These are phyloP conservation scores for Boletus coffeatus DNA, from an alignment of 1,284 basidiomycete genomes.

Conservation along the genomic window DNA sequence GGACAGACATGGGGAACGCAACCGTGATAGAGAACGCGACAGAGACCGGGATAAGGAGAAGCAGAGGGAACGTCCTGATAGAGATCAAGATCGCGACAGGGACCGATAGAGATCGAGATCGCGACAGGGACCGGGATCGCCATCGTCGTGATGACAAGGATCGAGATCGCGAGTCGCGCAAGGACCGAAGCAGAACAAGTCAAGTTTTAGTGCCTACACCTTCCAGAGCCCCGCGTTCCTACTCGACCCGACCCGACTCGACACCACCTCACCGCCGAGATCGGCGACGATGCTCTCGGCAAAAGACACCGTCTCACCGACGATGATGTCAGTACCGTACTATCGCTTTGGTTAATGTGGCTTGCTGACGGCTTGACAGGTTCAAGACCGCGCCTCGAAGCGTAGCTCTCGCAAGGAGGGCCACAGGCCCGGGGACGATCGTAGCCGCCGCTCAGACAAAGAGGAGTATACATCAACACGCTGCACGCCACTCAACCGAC, in stretches of 20 bases:
- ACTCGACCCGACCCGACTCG: conserved; percentile 53
- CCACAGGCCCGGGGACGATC: conserved; percentile 56
- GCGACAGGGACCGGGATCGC: conserved; percentile 33
- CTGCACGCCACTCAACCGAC: too few species aligned
- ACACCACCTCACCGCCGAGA: conserved; percentile 41
- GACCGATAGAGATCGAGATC: conserved; percentile 29
- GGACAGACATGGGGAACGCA: conserved; percentile 41
- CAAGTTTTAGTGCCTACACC: conserved; percentile 29
- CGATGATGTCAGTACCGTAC: conserved; percentile 47
- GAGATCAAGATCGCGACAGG: conserved; percentile 38
- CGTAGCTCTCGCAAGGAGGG: conserved; percentile 69
- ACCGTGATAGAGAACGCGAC: conserved; percentile 39
- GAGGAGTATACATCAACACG: conserved; percentile 29
- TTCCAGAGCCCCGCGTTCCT: conserved; percentile 49
- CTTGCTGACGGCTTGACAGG: conserved; percentile 34
- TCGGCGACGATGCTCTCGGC: conserved; percentile 52
- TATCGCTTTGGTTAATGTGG: conserved; percentile 4
- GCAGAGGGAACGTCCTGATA: conserved; percentile 38
- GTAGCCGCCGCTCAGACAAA: conserved; percentile 62
- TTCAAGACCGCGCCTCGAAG: conserved; percentile 59
- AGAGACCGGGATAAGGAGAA: conserved; percentile 37
- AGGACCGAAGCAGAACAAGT: conserved; percentile 46
- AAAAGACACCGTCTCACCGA: conserved; percentile 63
- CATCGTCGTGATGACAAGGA: conserved; percentile 35
- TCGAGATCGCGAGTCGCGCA: conserved; percentile 39